These are phyloP conservation scores for Schizophyllum amplum DNA, from an alignment of 1,284 basidiomycete genomes.

Conservation along the genomic window DNA sequence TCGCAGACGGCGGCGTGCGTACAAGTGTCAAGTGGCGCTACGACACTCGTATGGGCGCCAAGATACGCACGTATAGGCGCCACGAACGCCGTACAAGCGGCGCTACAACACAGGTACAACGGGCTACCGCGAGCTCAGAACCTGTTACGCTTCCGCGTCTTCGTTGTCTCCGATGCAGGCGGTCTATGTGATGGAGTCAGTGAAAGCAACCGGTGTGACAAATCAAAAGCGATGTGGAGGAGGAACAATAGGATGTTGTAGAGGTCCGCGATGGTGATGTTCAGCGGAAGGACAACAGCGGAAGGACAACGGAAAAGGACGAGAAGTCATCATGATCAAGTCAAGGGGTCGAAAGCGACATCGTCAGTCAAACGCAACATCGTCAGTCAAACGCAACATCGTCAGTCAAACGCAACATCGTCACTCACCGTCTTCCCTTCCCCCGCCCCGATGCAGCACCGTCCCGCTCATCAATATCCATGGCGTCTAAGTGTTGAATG, in stretches of 20 bases:
- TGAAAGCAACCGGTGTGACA: neutral
- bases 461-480: conserved; percentile 40
- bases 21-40: too few species aligned
- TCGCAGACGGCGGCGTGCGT: too few species aligned
- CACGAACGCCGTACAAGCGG: too few species aligned
- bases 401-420: neutral
- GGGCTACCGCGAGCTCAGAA: too few species aligned
- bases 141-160: neutral
- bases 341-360: neutral
- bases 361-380: neutral
- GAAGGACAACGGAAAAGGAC: too few species aligned
- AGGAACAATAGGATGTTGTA: too few species aligned
- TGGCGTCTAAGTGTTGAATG: conserved; percentile 27
- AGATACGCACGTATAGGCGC: too few species aligned
- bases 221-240: too few species aligned
- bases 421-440: neutral
- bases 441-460: neutral
- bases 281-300: too few species aligned
- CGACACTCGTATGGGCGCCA: too few species aligned
- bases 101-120: too few species aligned
- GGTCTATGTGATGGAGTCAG: neutral
- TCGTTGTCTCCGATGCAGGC: neutral
- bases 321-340: neutral
- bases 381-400: neutral
- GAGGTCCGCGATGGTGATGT: too few species aligned